Percentiles rank a stretch among this genome's conserved stretches.
These are phyloP conservation scores for Penicillium verhagenii DNA, from an alignment of 495 filamentous ascomycete genomes.

Conservation along the genomic window DNA sequence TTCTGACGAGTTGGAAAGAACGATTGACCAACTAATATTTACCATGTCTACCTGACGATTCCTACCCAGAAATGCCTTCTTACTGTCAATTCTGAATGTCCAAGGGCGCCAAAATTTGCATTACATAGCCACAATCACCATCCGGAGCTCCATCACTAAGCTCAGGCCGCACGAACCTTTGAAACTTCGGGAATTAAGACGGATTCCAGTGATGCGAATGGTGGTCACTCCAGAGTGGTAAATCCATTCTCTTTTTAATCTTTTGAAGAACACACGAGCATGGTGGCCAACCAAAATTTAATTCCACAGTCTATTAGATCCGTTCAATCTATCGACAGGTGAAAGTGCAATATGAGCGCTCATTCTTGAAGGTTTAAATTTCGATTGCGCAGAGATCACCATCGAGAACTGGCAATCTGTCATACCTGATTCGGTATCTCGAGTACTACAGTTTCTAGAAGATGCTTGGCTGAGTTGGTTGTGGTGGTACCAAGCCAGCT, in stretches of 20 bases:
- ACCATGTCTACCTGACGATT: not conserved
- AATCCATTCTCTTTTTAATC: not conserved
- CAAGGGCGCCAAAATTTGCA: not conserved
- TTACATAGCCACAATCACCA: not conserved
- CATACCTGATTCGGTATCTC: constrained; percentile 2
- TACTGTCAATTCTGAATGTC: not conserved
- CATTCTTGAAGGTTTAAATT: not conserved
- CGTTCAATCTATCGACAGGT: not conserved
- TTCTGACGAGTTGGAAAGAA: not conserved
- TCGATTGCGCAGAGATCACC: not conserved
- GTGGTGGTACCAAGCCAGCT: not conserved
- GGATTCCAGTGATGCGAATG: not conserved
- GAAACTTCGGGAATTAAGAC: not conserved
- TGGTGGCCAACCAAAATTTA: not conserved
- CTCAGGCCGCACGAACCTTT: not conserved
- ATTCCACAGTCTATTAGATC: not conserved
- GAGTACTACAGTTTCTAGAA: constrained; percentile 1
- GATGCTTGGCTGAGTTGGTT: not conserved
- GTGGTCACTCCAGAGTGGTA: not conserved
- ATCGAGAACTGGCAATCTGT: not conserved
- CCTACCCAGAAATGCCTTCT: not conserved
- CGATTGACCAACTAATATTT: not conserved
- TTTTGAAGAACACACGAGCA: not conserved
- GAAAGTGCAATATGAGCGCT: not conserved
- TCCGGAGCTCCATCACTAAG: not conserved